Evolutionary conservation across 2,329 filamentous ascomycete genomes (phyloP), one percentile per base, ranked within the genome.

Genomic region (Tolypocladium capitatum): DNA sequence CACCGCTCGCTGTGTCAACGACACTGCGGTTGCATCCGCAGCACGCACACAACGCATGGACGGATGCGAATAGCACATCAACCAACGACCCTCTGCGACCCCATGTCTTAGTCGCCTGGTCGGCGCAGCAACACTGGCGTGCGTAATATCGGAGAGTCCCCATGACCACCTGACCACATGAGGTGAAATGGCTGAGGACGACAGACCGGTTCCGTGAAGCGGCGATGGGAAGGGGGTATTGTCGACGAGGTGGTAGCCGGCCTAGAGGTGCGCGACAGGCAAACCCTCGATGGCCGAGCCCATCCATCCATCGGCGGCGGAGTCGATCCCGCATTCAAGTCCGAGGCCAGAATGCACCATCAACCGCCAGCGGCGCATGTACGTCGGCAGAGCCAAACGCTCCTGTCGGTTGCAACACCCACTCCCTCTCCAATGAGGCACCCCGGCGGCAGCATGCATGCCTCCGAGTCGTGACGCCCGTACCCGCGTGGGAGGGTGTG

Each of bases 401-500:
- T 28, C 38, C 38, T 3, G 14, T n/a, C 24, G 38, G 7, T 41
- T 5, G 24, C 38, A 4, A n/a, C 28, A 32, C 28, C 27, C 9
- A 18, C 18, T 18, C 30, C n/a, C 38, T 41, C 24, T 28, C 38
- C 36, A 40, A 24, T n/a, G 8, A 40, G 21, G 21, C 36, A n/a
- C 21, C n/a, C 21, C n/a, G n/a, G 20, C 20, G 31, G 21, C 14
- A 13, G 14, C 21, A 45, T 45, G 43, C 43, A 35, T 35, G 43
- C 20, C 13, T 24, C 43, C 21, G 43, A 33, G 31, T 18, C 43
- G 31, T 45, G 32, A 35, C 32, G 31, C 18, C 18, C 43, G 21
- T 27, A 27, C 16, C 43, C 42, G 20, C 6, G 20, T 34, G 46
- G 48, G 43, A 50, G 57, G 58, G 58, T 60, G 58, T 48, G 47